These are phyloP conservation scores for Xylariaceae sp. DNA, from an alignment of 2,329 filamentous ascomycete genomes.

Conservation along the genomic window DNA sequence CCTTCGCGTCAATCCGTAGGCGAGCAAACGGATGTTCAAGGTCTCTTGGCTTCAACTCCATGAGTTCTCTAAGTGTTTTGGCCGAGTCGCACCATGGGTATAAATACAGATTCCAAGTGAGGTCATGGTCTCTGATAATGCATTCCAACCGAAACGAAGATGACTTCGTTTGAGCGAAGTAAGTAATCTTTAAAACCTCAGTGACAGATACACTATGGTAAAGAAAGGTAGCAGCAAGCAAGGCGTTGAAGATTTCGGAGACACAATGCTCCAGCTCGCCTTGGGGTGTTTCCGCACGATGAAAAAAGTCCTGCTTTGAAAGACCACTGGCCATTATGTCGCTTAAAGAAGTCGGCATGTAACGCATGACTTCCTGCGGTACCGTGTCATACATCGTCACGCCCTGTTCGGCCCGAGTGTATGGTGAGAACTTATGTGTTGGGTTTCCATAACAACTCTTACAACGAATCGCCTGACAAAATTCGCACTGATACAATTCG, in stretches of 20 bases:
- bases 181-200: constrained; percentile 25
- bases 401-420: constrained; percentile 14
- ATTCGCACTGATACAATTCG: constrained; percentile 26
- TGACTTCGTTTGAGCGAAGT: constrained; percentile 14
- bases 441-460: constrained; percentile 38
- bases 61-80: constrained; percentile 3
- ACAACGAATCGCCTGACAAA: constrained; percentile 37
- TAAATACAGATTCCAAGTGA: constrained; percentile 26
- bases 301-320: no score
- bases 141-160: constrained; percentile 17
- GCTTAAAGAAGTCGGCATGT: constrained; percentile 20
- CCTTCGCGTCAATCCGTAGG: constrained; percentile 3
- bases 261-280: no score
- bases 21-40: constrained; percentile 16
- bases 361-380: constrained; percentile 17
- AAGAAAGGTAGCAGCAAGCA: constrained; percentile 20
- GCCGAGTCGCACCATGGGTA: constrained; percentile 14
- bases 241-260: constrained; percentile 5
- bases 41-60: constrained; percentile 2
- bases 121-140: constrained; percentile 15
- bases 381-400: constrained; percentile 18
- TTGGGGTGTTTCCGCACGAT: no score
- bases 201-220: constrained; percentile 23
- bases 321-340: no score
- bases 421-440: constrained; percentile 25